Percentiles rank a stretch among this genome's conserved stretches.
phyloP scores from a whole-genome alignment of 2,329 filamentous ascomycete species.

The Metarhizium humberi region DNA sequence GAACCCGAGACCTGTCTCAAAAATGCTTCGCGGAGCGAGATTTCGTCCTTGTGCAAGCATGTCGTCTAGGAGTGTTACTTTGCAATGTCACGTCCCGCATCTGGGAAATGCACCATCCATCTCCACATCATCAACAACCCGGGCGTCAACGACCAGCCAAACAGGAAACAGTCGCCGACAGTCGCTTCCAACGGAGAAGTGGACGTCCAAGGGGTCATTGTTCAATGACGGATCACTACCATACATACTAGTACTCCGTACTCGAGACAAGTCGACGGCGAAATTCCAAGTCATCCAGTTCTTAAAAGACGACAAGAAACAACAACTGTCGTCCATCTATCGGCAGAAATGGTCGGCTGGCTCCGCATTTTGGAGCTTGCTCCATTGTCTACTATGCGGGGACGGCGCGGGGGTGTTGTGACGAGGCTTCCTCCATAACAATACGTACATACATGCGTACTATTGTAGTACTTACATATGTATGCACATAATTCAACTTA shows the following conservation, averaged over 20 bases:
- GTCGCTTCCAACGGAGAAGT: neutral
- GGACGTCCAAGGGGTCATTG: neutral
- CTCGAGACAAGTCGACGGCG: neutral
- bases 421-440: no score
- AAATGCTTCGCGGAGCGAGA: neutral
- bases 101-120: neutral
- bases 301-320: neutral
- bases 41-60: neutral
- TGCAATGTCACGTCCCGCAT: slow-evolving; percentile 1
- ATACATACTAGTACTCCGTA: neutral
- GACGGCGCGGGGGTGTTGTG: neutral
- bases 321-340: neutral
- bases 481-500: neutral
- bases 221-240: neutral
- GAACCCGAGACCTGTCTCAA: neutral
- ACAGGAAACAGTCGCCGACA: no score
- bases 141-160: no score
- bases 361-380: neutral
- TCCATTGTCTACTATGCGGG: neutral
- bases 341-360: no score
- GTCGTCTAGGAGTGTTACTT: neutral
- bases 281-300: neutral
- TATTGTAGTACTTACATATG: neutral
- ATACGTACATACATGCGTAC: no score
- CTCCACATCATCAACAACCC: neutral